A percentile compares a stretch with the other conserved stretches of the same genome.
These are phyloP conservation scores for Fusarium penzigii DNA, from an alignment of 2,329 filamentous ascomycete species.

Conservation along the genomic window DNA sequence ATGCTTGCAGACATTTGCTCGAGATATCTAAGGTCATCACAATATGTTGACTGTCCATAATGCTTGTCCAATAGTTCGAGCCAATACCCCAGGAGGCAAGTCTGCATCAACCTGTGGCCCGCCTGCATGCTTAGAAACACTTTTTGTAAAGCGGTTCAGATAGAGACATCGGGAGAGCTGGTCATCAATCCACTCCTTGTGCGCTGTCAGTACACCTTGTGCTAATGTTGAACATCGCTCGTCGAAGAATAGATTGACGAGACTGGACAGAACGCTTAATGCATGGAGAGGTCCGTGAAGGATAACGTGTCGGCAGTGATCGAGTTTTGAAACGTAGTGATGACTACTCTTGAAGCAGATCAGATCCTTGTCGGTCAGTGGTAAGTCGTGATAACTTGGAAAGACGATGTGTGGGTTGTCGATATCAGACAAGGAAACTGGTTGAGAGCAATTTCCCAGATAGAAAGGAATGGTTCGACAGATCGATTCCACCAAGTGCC, in stretches of 20 bases:
- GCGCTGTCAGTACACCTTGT: background rate
- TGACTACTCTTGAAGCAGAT: background rate
- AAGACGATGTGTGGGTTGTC: background rate
- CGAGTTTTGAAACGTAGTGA: slow-evolving; percentile 4
- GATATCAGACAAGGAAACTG: background rate
- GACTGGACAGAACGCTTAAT: slow-evolving; percentile 5
- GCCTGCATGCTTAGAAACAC: too few species aligned
- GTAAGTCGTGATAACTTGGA: slow-evolving; percentile 15
- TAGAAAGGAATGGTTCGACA: slow-evolving; percentile 20
- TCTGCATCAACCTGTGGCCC: too few species aligned
- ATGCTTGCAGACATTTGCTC: too few species aligned
- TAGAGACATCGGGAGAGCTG: slow-evolving; percentile 7
- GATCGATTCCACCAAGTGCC: slow-evolving; percentile 6
- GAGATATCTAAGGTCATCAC: too few species aligned
- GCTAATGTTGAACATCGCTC: background rate
- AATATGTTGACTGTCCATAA: too few species aligned
- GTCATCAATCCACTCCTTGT: slow-evolving; percentile 6
- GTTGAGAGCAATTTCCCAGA: slow-evolving; percentile 7
- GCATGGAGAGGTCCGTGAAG: slow-evolving; percentile 10
- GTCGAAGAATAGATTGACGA: background rate
- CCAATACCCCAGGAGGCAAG: too few species aligned
- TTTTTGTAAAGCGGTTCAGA: background rate
- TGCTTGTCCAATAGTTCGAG: too few species aligned
- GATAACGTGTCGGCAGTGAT: slow-evolving; percentile 11
- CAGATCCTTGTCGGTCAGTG: background rate